These are phyloP conservation scores for Pleurotus salmoneostramineus DNA, from an alignment of 768 basidiomycete species.

Conservation along the genomic window DNA sequence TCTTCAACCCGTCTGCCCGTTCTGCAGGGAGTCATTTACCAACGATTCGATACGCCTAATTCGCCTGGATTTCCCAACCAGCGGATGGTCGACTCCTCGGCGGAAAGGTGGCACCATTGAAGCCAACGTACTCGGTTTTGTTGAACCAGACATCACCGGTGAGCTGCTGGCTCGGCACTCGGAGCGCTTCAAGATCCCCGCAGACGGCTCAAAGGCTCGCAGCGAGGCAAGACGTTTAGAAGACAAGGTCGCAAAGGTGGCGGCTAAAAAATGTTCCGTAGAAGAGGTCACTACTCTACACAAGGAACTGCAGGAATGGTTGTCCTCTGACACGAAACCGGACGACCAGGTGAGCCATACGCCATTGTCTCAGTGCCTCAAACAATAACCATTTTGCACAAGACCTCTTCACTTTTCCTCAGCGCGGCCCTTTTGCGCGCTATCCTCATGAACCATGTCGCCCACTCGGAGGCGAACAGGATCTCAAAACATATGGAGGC, in stretches of 20 bases:
- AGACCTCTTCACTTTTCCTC: conserved; percentile 68
- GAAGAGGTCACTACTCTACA: conserved; percentile 79
- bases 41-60: conserved; percentile 67
- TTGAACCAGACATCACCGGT: conserved; percentile 26
- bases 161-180: conserved; percentile 42
- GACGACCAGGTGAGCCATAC: conserved; percentile 58
- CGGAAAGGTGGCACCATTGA: conserved; percentile 43
- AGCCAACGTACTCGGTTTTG: conserved; percentile 33
- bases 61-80: conserved; percentile 71
- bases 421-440: conserved; percentile 78
- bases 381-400: conserved; percentile 3
- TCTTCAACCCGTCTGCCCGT: conserved; percentile 73
- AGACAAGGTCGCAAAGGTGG: conserved; percentile 74
- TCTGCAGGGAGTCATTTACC: conserved; percentile 77
- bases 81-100: conserved; percentile 67
- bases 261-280: conserved; percentile 82
- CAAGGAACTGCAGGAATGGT: conserved; percentile 76
- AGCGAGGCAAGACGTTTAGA: conserved; percentile 66
- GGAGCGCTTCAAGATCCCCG: conserved; percentile 43
- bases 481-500: conserved; percentile 59
- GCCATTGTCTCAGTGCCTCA: conserved; percentile 1
- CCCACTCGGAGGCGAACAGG: conserved; percentile 76
- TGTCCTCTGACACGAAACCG: conserved; percentile 53
- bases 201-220: conserved; percentile 38
- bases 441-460: conserved; percentile 78